Evolutionary conservation across 352 stramenopile genomes (phyloP).

Genomic region (Globisporangium polare): DNA sequence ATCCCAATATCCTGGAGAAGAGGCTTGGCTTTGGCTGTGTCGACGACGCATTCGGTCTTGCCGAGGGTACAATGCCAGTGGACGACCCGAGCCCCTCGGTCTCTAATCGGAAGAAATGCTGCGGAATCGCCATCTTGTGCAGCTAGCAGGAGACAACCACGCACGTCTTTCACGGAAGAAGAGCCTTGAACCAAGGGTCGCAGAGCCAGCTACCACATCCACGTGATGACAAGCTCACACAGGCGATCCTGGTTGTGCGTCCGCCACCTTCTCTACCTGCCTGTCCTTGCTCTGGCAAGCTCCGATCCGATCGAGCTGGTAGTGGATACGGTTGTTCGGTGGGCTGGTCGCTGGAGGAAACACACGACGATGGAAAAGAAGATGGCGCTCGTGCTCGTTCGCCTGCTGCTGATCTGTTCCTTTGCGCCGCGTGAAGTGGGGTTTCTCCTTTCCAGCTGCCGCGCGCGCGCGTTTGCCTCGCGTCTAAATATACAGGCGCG

Average conservation of each 20-base stretch:
- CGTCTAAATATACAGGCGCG: neutral
- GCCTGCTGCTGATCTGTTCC: neutral
- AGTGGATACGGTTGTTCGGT: neutral
- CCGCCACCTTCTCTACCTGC: neutral
- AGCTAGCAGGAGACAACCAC: neutral
- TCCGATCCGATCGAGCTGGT: neutral
- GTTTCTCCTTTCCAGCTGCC: neutral
- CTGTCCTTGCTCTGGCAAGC: neutral
- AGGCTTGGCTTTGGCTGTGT: neutral
- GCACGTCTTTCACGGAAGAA: neutral
- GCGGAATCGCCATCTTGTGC: conserved; percentile 11
- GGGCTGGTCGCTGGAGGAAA: neutral
- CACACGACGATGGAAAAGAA: neutral
- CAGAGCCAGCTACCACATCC: neutral
- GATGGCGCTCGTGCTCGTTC: neutral
- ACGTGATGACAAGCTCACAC: neutral
- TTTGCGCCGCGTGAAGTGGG: neutral
- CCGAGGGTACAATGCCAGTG: conserved; percentile 8
- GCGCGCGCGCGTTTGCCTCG: neutral
- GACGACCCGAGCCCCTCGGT: conserved; percentile 12
- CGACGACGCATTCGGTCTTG: neutral
- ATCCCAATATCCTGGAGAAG: conserved; percentile 15
- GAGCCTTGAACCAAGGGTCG: neutral
- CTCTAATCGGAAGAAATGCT: conserved; percentile 20
- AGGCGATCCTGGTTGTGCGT: neutral